Evolutionary conservation across 805 yeast species (phyloP).

Genomic region (Candida jianshihensis): DNA sequence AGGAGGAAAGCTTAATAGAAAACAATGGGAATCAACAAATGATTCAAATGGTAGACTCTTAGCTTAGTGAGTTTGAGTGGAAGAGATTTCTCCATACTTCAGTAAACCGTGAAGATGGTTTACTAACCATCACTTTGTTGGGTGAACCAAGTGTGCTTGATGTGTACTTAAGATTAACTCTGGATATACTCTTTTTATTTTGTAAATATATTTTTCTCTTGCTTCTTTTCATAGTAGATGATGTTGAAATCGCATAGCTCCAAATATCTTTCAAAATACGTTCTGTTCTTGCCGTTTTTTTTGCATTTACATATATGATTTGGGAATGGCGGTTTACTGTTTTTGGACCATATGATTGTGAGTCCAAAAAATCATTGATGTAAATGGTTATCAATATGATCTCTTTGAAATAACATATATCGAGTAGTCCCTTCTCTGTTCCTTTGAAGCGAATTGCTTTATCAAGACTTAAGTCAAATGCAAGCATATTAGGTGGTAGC

Average conservation of each 20-base stretch:
- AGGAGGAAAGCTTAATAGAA: conserved; percentile 20
- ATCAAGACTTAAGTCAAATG: conserved; percentile 19
- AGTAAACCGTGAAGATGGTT: conserved; percentile 16
- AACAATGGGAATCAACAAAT: conserved; percentile 34
- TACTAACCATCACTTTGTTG: no score
- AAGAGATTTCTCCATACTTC: conserved; percentile 17
- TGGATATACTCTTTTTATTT: not conserved
- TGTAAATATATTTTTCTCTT: not conserved
- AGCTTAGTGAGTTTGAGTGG: not conserved
- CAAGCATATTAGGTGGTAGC: conserved; percentile 13
- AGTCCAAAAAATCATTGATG: not conserved
- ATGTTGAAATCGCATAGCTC: conserved; percentile 24
- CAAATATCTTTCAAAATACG: conserved; percentile 24
- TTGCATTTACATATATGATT: conserved; percentile 7
- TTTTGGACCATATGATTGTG: no score
- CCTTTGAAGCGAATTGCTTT: conserved; percentile 2
- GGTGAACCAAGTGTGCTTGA: not conserved
- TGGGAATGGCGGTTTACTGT: no score
- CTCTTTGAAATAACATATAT: conserved; percentile 20
- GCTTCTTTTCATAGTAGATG: not conserved
- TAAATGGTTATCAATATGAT: conserved; percentile 19
- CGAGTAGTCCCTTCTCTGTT: conserved; percentile 8
- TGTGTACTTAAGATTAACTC: not conserved
- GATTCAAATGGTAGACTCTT: conserved; percentile 33
- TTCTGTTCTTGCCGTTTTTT: conserved; percentile 23